These are phyloP conservation scores for Acorus calamus DNA, from an alignment of 106 monocot genomes.

Conservation along the genomic window DNA sequence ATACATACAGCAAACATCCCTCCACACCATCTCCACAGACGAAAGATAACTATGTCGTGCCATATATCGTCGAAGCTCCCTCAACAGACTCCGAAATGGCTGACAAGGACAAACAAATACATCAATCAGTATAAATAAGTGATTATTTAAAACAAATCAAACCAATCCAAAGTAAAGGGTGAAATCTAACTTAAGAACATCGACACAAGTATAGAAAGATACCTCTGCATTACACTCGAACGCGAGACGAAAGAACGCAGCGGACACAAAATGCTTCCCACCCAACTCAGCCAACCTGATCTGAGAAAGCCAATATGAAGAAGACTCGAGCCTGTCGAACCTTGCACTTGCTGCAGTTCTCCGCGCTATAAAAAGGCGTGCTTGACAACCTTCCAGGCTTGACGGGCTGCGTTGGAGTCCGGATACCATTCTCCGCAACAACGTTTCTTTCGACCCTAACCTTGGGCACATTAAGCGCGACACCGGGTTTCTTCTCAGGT, in stretches of 20 bases:
- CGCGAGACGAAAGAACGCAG: conserved; percentile 65
- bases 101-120: conserved; percentile 8
- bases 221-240: conserved; percentile 72
- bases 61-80: conserved; percentile 44
- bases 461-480: conserved; percentile 6
- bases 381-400: conserved; percentile 5
- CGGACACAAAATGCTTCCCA: conserved; percentile 65
- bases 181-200: too few species aligned
- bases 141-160: too few species aligned
- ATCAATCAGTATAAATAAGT: not conserved
- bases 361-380: conserved; percentile 54
- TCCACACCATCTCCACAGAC: conserved; percentile 12
- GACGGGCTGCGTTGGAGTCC: conserved; percentile 24
- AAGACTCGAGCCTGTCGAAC: conserved; percentile 44
- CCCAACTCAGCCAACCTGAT: conserved; percentile 50
- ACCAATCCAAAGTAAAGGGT: too few species aligned
- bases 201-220: not conserved
- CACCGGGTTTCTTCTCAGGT: not conserved
- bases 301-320: conserved; percentile 63
- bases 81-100: conserved; percentile 45
- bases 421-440: conserved; percentile 10
- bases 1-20: conserved; percentile 26
- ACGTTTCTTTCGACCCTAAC: not conserved
- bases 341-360: conserved; percentile 52
- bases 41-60: conserved; percentile 19